Evolutionary conservation across 208 protist species (phyloP).

Genomic region (Trypanosoma theileri): DNA sequence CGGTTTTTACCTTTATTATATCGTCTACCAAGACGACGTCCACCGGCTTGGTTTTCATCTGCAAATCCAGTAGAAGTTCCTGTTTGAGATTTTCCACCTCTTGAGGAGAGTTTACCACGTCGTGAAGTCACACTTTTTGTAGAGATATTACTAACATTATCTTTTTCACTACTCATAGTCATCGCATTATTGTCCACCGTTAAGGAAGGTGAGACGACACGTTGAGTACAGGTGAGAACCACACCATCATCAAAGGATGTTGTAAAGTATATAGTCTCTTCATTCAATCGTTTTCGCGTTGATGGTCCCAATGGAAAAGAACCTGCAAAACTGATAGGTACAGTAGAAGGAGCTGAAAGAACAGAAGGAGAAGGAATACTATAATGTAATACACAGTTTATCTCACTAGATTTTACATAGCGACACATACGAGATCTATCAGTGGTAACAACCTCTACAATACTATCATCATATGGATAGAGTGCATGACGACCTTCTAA

Average conservation of each 20-base stretch:
- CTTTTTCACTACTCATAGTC: too few relatives aligned
- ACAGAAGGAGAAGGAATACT: conserved; percentile 30
- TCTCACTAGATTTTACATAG: conserved; percentile 65
- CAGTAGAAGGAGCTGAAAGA: not conserved
- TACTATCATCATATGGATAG: conserved; percentile 52
- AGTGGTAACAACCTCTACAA: conserved; percentile 75
- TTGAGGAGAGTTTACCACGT: not conserved
- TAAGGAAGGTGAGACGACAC: not conserved
- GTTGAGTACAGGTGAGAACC: conserved; percentile 50
- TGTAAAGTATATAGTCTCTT: conserved; percentile 37
- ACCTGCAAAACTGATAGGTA: not conserved
- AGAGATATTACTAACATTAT: not conserved
- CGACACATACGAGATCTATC: conserved; percentile 55
- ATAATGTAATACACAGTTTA: conserved; percentile 69
- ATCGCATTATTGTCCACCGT: not conserved
- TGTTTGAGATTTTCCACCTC: not conserved
- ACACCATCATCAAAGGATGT: conserved; percentile 77
- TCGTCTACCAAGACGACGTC: not conserved
- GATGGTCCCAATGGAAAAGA: too few relatives aligned
- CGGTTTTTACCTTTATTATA: conserved; percentile 8
- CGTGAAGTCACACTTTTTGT: not conserved
- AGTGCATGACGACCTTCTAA: conserved; percentile 47
- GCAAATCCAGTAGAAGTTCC: not conserved
- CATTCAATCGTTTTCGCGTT: not conserved
- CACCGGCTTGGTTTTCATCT: not conserved